These are phyloP conservation scores for Acer negundo DNA, from an alignment of 345 rosid species.

Conservation along the genomic window DNA sequence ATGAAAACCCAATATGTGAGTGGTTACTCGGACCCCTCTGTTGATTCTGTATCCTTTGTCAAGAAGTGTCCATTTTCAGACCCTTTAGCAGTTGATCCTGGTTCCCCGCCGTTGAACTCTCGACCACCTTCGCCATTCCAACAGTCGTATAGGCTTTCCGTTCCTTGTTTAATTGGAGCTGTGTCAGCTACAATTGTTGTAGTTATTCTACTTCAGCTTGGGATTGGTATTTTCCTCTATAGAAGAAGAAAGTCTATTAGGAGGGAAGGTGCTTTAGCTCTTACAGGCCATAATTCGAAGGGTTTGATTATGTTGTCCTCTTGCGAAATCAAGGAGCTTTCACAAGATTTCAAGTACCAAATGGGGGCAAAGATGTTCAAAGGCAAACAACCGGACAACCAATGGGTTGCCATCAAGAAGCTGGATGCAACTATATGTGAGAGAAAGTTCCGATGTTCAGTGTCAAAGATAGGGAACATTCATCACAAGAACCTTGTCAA, in stretches of 20 bases:
- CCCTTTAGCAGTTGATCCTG: conserved; percentile 69
- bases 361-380: conserved; percentile 62
- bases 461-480: conserved; percentile 69
- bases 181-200: conserved; percentile 51
- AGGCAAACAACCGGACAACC: conserved; percentile 59
- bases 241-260: conserved; percentile 42
- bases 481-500: conserved; percentile 73
- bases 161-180: conserved; percentile 63
- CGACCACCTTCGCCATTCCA: conserved; percentile 25
- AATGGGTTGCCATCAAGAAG: conserved; percentile 55
- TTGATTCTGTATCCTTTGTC: conserved; percentile 59
- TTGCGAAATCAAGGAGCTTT: conserved; percentile 61
- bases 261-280: conserved; percentile 49
- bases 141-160: conserved; percentile 36
- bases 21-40: conserved; percentile 68
- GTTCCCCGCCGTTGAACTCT: conserved; percentile 18
- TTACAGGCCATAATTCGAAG: conserved; percentile 43
- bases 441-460: conserved; percentile 66
- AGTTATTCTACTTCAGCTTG: conserved; percentile 54
- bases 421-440: conserved; percentile 51
- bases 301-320: conserved; percentile 57
- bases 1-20: conserved; percentile 55
- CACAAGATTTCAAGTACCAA: conserved; percentile 50
- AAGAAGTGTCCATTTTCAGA: conserved; percentile 65
- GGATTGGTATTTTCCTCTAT: conserved; percentile 45